phyloP scores from a whole-genome alignment of 1,284 basidiomycete species.

The Fomes fomentarius region DNA sequence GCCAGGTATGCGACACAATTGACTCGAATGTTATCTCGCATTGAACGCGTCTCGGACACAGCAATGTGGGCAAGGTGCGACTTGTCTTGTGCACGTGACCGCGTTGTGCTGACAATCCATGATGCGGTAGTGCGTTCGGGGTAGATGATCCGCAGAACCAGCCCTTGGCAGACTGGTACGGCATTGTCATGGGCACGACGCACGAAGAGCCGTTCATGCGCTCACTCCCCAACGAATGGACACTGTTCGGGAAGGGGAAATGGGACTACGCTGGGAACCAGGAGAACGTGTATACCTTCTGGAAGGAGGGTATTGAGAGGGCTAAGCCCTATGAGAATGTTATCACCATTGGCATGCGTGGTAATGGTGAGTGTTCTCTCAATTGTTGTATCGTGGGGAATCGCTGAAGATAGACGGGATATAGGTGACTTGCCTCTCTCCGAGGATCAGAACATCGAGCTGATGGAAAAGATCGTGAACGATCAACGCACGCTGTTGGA shows the following conservation, averaged over 20 bases:
- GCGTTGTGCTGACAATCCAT: slow-evolving; percentile 8
- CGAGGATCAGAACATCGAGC: slow-evolving; percentile 49
- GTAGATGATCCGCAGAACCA: slow-evolving; percentile 71
- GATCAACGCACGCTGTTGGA: slow-evolving; percentile 65
- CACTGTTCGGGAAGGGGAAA: slow-evolving; percentile 51
- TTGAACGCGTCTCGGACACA: not conserved
- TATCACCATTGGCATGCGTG: slow-evolving; percentile 70
- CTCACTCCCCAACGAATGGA: slow-evolving; percentile 63
- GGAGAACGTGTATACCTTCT: slow-evolving; percentile 58
- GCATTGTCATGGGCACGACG: slow-evolving; percentile 72
- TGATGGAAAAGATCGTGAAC: slow-evolving; percentile 58
- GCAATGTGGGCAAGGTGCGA: slow-evolving; percentile 26
- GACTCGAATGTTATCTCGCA: not conserved
- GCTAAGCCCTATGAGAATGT: slow-evolving; percentile 60
- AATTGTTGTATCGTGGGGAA: not conserved
- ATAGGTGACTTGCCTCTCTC: slow-evolving; percentile 43
- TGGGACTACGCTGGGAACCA: slow-evolving; percentile 65
- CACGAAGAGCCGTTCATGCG: slow-evolving; percentile 73
- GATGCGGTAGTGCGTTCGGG: slow-evolving; percentile 59
- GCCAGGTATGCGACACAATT: slow-evolving; percentile 38
- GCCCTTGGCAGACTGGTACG: slow-evolving; percentile 64
- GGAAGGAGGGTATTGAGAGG: slow-evolving; percentile 58
- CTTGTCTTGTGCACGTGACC: slow-evolving; percentile 1
- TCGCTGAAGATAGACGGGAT: not conserved
- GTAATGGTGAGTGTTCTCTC: slow-evolving; percentile 49